phyloP scores from a whole-genome alignment of 1,284 basidiomycete genomes.

The Meira nashicola region DNA sequence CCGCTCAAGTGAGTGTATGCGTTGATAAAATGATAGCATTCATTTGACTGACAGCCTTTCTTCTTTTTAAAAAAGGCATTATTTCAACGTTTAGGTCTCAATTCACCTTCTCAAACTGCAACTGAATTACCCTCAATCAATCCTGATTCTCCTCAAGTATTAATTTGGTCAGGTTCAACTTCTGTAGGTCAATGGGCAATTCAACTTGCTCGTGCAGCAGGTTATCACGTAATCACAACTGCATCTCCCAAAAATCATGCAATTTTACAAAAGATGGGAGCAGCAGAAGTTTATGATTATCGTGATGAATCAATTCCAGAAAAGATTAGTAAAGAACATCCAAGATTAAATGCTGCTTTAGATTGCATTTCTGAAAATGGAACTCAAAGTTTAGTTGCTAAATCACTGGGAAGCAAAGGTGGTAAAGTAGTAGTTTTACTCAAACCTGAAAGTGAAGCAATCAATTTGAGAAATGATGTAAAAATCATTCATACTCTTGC shows the following conservation, averaged over 20 bases:
- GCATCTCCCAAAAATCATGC: slow-evolving; percentile 53
- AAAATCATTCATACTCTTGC: slow-evolving; percentile 26
- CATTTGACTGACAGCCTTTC: background rate
- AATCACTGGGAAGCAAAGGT: slow-evolving; percentile 28
- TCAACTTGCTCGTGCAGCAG: slow-evolving; percentile 51
- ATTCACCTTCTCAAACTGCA: slow-evolving; percentile 20
- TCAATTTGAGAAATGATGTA: slow-evolving; percentile 32
- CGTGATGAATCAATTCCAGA: slow-evolving; percentile 48
- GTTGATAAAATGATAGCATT: background rate
- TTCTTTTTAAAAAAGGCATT: slow-evolving; percentile 33
- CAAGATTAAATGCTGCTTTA: slow-evolving; percentile 38
- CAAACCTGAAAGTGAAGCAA: slow-evolving; percentile 37
- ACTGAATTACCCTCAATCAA: slow-evolving; percentile 22
- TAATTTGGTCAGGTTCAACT: slow-evolving; percentile 61
- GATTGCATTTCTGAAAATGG: slow-evolving; percentile 48
- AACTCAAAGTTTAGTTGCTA: slow-evolving; percentile 33
- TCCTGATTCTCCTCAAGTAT: slow-evolving; percentile 29
- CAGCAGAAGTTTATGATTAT: slow-evolving; percentile 57
- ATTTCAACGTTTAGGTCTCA: slow-evolving; percentile 30
- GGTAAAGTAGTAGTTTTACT: slow-evolving; percentile 39
- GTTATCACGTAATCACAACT: slow-evolving; percentile 58
- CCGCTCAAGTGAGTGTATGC: slow-evolving; percentile 25
- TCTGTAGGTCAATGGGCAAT: slow-evolving; percentile 58
- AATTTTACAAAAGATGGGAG: slow-evolving; percentile 40
- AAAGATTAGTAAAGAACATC: slow-evolving; percentile 39